A percentile compares a stretch with the other conserved stretches of the same genome.
phyloP scores from a whole-genome alignment of 139 green algal genomes.

The Coelastrella sp. region DNA sequence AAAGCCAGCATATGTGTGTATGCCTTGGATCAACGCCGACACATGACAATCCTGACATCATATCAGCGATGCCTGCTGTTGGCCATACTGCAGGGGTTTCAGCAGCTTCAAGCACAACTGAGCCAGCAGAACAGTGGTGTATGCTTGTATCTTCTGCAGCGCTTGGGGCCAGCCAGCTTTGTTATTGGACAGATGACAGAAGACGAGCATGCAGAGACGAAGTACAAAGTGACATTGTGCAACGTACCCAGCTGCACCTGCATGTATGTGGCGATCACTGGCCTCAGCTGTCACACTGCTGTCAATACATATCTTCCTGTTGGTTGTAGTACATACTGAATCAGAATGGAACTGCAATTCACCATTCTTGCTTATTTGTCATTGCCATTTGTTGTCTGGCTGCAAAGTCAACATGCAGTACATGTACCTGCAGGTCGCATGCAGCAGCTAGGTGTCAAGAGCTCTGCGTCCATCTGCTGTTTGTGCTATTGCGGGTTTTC shows the following conservation, averaged over 20 bases:
- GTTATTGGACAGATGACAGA: slow-evolving; percentile 1
- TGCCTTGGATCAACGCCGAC: too few relatives aligned
- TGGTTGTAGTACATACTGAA: too few relatives aligned
- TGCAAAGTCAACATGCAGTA: background rate
- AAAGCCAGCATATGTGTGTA: too few relatives aligned
- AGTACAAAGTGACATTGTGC: slow-evolving; percentile 1
- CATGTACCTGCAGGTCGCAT: background rate
- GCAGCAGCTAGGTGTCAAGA: background rate
- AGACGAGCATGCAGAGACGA: background rate
- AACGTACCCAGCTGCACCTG: slow-evolving; percentile 25
- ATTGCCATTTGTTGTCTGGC: background rate
- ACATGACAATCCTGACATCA: too few relatives aligned
- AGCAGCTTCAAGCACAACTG: background rate
- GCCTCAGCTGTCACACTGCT: too few relatives aligned
- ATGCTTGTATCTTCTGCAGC: slow-evolving; percentile 8
- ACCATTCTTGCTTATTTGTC: background rate
- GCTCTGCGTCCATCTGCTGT: slow-evolving; percentile 36
- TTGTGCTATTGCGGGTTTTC: background rate
- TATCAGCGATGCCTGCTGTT: background rate
- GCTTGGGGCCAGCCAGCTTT: slow-evolving; percentile 8
- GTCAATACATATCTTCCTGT: too few relatives aligned
- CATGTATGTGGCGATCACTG: background rate
- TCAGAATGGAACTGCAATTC: too few relatives aligned
- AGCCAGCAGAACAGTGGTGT: background rate
- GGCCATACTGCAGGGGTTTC: slow-evolving; percentile 26